Evolutionary conservation across 257 asterid species (phyloP).

Genomic region (Solanum etuberosum): DNA sequence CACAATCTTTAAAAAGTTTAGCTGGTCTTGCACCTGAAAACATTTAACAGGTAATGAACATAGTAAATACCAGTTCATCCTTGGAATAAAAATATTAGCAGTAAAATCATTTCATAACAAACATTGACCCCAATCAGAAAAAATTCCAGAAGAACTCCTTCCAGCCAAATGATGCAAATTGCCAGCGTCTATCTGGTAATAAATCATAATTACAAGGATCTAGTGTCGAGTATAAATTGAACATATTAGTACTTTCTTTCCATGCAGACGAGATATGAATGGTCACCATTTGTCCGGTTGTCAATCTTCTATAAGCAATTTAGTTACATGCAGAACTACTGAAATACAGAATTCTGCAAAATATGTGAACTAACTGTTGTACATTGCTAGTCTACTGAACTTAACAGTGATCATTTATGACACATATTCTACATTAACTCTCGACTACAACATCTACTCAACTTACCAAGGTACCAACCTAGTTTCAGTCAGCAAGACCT

Average conservation of each 20-base stretch:
- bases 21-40: conserved; percentile 75
- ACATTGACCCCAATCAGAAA: background rate
- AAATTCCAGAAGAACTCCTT: background rate
- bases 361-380: background rate
- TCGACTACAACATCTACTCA: background rate
- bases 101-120: background rate
- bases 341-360: background rate
- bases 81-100: background rate
- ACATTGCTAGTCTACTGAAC: background rate
- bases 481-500: background rate
- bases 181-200: background rate
- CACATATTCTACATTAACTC: background rate
- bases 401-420: background rate
- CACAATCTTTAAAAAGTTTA: conserved; percentile 57
- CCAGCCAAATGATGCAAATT: background rate
- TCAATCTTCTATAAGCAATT: background rate
- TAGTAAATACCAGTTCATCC: background rate
- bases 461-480: background rate
- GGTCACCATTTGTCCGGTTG: background rate
- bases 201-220: background rate
- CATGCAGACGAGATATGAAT: background rate
- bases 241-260: background rate
- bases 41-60: background rate
- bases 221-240: background rate
- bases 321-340: background rate